Evolutionary conservation across 208 protist genomes (phyloP), one percentile per base, ranked within the genome.

Genomic region (Leptomonas seymouri): DNA sequence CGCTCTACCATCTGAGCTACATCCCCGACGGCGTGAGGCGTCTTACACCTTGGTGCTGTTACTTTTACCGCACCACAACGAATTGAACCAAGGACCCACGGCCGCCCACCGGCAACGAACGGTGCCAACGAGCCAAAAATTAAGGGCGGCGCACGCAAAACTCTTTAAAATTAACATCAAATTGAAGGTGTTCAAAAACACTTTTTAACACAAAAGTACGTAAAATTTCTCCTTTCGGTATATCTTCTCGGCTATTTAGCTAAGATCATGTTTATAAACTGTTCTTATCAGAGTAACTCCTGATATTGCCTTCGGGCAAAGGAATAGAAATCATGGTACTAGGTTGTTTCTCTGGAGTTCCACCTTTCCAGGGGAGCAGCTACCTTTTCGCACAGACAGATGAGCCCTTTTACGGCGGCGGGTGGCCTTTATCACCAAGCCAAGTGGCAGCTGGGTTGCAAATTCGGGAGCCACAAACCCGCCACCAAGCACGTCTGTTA

Each of bases 1-100:
- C 87, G 90, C 90, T 95, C 90, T 95, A 95, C 90, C 90, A 95
- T 95, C 85, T 92, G 86, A 92, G 86, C 90, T 95, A 95, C 90
- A 95, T 90, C 84, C 90, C 87, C 90, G 51, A 59, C 31, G 54
- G n/a, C n/a, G n/a, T n/a, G n/a, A n/a, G n/a, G n/a, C n/a, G n/a
- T n/a, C n/a, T n/a, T n/a, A n/a, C n/a, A n/a, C n/a, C n/a, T n/a
- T n/a, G n/a, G n/a, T n/a, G n/a, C n/a, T n/a, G n/a, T n/a, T 39
- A 39, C 3, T 9, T 39, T 39, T 9, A 9, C 34, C 7, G 34
- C 7, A 39, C 3, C 7, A 39, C 44, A 16, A 48, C 11, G 44
- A 48, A 54, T 27, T 2, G 49, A 54, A 54, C 49, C 49, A 4
- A 48, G 16, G 44, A 48, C 44, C 16, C 16, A 21, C 20, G 7